Evolutionary conservation across 495 filamentous ascomycete species (phyloP), one percentile per base, ranked within the genome.

Genomic region (Talaromyces borbonicus): DNA sequence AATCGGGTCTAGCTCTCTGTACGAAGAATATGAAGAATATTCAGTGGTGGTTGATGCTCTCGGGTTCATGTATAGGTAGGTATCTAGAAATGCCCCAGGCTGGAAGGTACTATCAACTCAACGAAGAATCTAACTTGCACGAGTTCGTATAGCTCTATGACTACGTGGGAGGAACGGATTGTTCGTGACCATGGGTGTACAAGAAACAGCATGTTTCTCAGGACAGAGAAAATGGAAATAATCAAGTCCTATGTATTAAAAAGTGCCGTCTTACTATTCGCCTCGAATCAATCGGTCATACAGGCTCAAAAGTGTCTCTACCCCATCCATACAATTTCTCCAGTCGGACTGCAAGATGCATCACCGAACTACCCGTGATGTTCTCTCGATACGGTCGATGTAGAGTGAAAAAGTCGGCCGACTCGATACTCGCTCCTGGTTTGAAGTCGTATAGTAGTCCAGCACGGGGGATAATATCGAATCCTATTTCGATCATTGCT

Each of bases 401-500:
- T 16, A 38, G 16, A 4, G 35, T 38, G 8, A 38, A 5, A 15
- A 20, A 38, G 16, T 8, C 3, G 6, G 14, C 0, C 35, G 22
- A 8, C 11, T 38, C 18, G 22, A 20, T 11, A 38, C 12, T 15
- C 35, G 11, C 35, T 9, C 35, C 16, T 12, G 35, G 35, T 12
- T 20, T 20, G 16, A 38, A 38, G 14, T 7, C 22, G 18, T 38
- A 49, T 11, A 55, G n/a, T 3, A 49, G 46, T 2, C 52, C 52
- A n/a, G 43, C 32, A 31, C 23, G 41, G 3, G 49, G 52, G 14
- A 46, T 9, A 12, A 46, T 35, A 14, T 25, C 8, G 14, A 46
- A 46, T 14, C 31, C 52, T 14, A 69, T 8, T 1, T 63, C 58
- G 2, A 49, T 48, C 58, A 71, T 56, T 4, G 65, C 67, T 7